Evolutionary conservation across 805 yeast species (phyloP), one percentile per base, ranked within the genome.

Genomic region (Candida tammaniensis): DNA sequence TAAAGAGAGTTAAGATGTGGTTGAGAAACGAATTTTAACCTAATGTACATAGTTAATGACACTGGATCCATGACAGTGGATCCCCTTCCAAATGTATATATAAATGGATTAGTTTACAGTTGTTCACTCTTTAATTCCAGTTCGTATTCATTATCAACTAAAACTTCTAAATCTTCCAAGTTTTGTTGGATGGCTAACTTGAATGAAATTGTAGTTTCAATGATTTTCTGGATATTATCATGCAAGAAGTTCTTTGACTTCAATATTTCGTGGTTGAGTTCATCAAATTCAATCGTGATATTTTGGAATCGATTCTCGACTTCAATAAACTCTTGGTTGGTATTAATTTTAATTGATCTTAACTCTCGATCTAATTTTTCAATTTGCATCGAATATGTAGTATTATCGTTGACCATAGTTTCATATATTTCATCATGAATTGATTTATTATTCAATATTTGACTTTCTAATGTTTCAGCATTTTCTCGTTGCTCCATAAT

Each of bases 171-270:
- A 23, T 72, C 79, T 47, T 80, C 86, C 30, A 85, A 64, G 33
- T 76, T 71, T 14, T 72, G 68, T 51, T 85, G 91, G 27, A 84
- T 71, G 39, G 73, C 76, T 42, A 80, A 59, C 59, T 86, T 86
- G 59, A 86, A 81, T 30, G 68, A 72, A 31, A 82, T 72, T 15
- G 80, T 73, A 37, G 61, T 67, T 39, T 79, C 79, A 44, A 86
- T 75, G 47, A 79, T 69, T 37, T 70, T 69, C 34, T 73, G 74
- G 20, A 82, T 70, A 38, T 74, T 73, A 27, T 70, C 68, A 43
- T 74, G 75, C 46, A 83, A 58, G 9, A 58, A 59, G 35, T 63
- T 68, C 21, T 78, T 66, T 29, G 73, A 65, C 30, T 64, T 61
- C 35, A 66, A 58, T 11, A 80, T 56, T n/a, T 69, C 64, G 33